A percentile compares a stretch with the other conserved stretches of the same genome.
phyloP scores from a whole-genome alignment of 768 basidiomycete genomes.

The Suillus subaureus region DNA sequence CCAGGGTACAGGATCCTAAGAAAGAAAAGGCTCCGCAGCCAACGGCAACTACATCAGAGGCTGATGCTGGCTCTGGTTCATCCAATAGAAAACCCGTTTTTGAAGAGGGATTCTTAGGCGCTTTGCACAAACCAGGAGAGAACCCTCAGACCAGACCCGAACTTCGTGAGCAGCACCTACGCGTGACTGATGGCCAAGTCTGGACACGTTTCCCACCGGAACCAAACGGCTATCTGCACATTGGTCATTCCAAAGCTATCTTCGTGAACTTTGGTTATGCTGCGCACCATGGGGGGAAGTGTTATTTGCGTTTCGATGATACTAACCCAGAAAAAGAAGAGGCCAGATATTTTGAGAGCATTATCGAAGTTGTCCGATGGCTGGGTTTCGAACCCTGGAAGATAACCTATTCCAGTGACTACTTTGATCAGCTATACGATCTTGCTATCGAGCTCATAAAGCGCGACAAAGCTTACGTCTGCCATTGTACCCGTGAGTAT shows the following conservation, averaged over 20 bases:
- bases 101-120: constrained; percentile 91
- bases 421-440: constrained; percentile 85
- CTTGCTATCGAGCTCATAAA: constrained; percentile 88
- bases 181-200: constrained; percentile 78
- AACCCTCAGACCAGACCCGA: constrained; percentile 84
- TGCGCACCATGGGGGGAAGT: constrained; percentile 87
- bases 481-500: constrained; percentile 89
- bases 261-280: constrained; percentile 99
- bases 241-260: constrained; percentile 98
- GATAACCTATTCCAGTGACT: constrained; percentile 98
- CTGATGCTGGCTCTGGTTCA: constrained; percentile 39
- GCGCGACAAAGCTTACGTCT: constrained; percentile 92
- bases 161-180: constrained; percentile 81
- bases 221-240: constrained; percentile 95
- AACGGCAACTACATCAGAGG: constrained; percentile 37
- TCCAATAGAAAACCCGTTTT: constrained; percentile 68
- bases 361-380: constrained; percentile 94
- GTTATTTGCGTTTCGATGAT: constrained; percentile 95
- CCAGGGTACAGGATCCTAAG: constrained; percentile 47
- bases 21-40: constrained; percentile 37
- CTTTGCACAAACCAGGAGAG: constrained; percentile 90
- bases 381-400: constrained; percentile 98
- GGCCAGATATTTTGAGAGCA: constrained; percentile 93
- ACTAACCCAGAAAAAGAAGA: constrained; percentile 99
- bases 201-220: constrained; percentile 98